These are phyloP conservation scores for Phytophthora rubi DNA, from an alignment of 352 stramenopile genomes.

Conservation along the genomic window DNA sequence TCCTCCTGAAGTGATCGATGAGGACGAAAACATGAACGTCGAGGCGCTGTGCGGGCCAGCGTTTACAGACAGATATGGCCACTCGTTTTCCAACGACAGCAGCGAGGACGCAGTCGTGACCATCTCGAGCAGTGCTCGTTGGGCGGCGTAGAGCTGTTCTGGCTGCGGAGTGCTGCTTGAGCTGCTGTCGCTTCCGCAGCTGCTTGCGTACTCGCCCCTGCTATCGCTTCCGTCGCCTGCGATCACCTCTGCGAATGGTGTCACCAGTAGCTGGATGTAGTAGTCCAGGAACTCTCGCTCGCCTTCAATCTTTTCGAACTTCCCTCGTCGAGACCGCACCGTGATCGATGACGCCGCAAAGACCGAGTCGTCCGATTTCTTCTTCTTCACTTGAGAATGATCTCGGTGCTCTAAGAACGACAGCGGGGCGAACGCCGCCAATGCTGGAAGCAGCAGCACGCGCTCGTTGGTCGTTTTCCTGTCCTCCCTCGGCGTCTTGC, in stretches of 20 bases:
- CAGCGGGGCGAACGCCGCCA: constrained; percentile 48
- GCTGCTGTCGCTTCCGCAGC: background rate
- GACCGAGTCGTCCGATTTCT: constrained; percentile 23
- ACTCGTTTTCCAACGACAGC: constrained; percentile 7
- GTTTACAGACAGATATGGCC: constrained; percentile 5
- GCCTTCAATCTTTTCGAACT: constrained; percentile 42
- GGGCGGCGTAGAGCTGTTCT: constrained; percentile 9
- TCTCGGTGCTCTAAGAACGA: constrained; percentile 47
- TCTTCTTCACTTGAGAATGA: constrained; percentile 12
- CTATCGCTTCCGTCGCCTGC: constrained; percentile 3
- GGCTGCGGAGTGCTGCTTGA: background rate
- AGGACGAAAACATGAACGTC: constrained; percentile 6
- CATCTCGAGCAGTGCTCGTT: constrained; percentile 12
- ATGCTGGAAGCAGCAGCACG: constrained; percentile 44
- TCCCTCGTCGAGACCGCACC: constrained; percentile 37
- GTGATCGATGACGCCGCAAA: constrained; percentile 37
- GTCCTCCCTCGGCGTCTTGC: background rate
- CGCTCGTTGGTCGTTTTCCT: constrained; percentile 32
- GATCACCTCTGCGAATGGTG: background rate
- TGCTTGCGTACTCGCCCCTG: constrained; percentile 1
- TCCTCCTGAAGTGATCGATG: constrained; percentile 1
- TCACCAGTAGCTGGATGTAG: constrained; percentile 36
- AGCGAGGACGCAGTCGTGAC: background rate
- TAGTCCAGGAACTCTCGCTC: constrained; percentile 53
- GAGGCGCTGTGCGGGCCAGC: background rate